Evolutionary conservation across 192 early-diverging fungal species (phyloP).

Genomic region (Geosiphon pyriformis): DNA sequence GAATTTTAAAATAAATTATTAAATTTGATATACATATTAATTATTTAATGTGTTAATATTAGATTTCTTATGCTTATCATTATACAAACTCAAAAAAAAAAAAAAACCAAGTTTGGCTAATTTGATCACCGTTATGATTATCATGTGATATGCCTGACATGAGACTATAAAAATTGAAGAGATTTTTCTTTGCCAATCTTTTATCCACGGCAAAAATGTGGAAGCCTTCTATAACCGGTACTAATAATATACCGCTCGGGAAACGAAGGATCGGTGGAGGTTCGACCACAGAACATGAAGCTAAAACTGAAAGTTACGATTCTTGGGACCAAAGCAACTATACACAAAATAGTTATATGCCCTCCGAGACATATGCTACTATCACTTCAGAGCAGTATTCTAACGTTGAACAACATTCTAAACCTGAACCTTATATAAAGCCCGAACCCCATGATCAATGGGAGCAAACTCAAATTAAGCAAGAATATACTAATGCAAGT

Average conservation of each 20-base stretch:
- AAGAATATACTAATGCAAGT: background rate
- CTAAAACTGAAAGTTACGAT: background rate
- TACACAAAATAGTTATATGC: background rate
- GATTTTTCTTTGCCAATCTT: too few species aligned
- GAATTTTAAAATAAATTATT: too few species aligned
- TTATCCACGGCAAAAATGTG: too few species aligned
- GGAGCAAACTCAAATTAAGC: background rate
- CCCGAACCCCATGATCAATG: background rate
- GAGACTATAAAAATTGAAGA: too few species aligned
- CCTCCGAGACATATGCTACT: background rate
- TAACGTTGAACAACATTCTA: background rate
- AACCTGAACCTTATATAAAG: background rate
- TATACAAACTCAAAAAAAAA: too few species aligned
- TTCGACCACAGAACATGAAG: background rate
- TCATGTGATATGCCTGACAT: too few species aligned
- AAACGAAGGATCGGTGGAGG: conserved; percentile 9
- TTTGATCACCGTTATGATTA: too few species aligned
- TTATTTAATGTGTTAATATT: too few species aligned
- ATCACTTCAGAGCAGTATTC: background rate
- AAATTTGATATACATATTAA: too few species aligned
- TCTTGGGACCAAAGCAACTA: background rate
- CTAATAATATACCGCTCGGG: conserved; percentile 22
- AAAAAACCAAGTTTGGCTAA: too few species aligned
- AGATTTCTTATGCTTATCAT: too few species aligned
- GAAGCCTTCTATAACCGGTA: conserved; percentile 23